Conservation (phyloP, 176 grass and related monocot species). For the Puya raimondii region DNA sequence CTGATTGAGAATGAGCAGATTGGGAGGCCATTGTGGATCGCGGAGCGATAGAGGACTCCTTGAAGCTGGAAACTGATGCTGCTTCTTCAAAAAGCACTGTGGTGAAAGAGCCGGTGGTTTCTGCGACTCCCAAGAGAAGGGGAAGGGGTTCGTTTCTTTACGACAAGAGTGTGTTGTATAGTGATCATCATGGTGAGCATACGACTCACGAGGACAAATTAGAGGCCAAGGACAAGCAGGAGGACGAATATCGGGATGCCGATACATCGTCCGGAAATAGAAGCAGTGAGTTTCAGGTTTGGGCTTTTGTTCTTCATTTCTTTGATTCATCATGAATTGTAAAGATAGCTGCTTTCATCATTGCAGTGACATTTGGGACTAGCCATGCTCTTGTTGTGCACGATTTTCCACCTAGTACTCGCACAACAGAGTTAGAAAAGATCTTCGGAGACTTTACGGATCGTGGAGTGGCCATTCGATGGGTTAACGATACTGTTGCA, state of each 20-base stretch:
- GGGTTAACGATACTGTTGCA: slow-evolving; percentile 75
- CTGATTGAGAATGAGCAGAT: slow-evolving; percentile 35
- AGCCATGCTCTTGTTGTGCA: slow-evolving; percentile 72
- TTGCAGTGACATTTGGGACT: slow-evolving; percentile 41
- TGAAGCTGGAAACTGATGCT: slow-evolving; percentile 21
- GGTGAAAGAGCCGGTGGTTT: slow-evolving; percentile 23
- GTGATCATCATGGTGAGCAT: slow-evolving; percentile 44
- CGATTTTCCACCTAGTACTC: slow-evolving; percentile 47
- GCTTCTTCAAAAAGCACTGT: slow-evolving; percentile 21
- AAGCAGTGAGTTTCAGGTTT: not conserved
- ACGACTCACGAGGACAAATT: slow-evolving; percentile 24
- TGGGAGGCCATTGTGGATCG: slow-evolving; percentile 77
- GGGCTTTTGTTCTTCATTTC: not conserved
- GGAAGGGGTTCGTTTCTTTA: slow-evolving; percentile 91
- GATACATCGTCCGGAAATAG: not conserved
- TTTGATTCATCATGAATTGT: not conserved
- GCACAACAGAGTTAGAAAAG: slow-evolving; percentile 59
- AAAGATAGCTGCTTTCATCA: slow-evolving; percentile 13
- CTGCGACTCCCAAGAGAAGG: slow-evolving; percentile 54
- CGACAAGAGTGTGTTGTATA: slow-evolving; percentile 68
- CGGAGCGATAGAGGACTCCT: slow-evolving; percentile 26
- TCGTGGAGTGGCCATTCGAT: slow-evolving; percentile 57
- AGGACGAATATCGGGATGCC: slow-evolving; percentile 13
- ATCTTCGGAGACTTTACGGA: slow-evolving; percentile 67
- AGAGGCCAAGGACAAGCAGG: slow-evolving; percentile 12